Base-by-base conservation (phyloP, 2,329 filamentous ascomycete genomes). In the Neonectria hederae region DNA sequence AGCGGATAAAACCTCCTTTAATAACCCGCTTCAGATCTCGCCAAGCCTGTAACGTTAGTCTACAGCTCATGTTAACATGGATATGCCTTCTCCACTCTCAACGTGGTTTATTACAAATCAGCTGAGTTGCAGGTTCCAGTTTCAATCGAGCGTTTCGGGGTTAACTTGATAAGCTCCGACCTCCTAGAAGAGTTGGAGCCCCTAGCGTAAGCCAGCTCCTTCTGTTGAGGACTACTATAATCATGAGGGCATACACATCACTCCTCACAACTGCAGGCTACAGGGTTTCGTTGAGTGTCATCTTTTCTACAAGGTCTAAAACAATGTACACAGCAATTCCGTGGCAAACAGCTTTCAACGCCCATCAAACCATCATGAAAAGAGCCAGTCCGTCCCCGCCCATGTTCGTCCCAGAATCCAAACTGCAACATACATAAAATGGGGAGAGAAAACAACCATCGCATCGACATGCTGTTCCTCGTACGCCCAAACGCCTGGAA, bases 281-380 rank as follows among this genome's bases (percentile, higher is more conserved):
- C 21, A 10, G 8, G 9, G 17, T 32, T 46, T 60, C 40, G 42
- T 60, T 54, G 48, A 63, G 26, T 26, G 52, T 58, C 28, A 49
- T 62, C 43, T 54, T 63, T 65, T 62, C 54, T 65, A 65, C 63
- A 66, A 17, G 60, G 55, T 66, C 63, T 66, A 60, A 64, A 65
- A 54, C 60, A 63, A 57, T 61, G 43, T 55, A 60, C 56, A 63
- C 48, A 46, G 58, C 55, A 54, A 53, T 46, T 45, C 43, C 30
- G 13, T 42, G 46, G 30, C 54, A 56, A 56, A 46, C 54, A 51
- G 32, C 56, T 32, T 63, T 54, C 60, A 52, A 59, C 49, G 54
- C 55, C 59, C 51, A 42, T 63, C 63, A 21, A 54, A 63, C 60
- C 63, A 38, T 66, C 61, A 65, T 65, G 21, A 63, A 58, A 26